Percentiles rank a stretch among this genome's conserved stretches.
Conservation (phyloP, 345 rosid species). For the Excoecaria agallocha region DNA sequence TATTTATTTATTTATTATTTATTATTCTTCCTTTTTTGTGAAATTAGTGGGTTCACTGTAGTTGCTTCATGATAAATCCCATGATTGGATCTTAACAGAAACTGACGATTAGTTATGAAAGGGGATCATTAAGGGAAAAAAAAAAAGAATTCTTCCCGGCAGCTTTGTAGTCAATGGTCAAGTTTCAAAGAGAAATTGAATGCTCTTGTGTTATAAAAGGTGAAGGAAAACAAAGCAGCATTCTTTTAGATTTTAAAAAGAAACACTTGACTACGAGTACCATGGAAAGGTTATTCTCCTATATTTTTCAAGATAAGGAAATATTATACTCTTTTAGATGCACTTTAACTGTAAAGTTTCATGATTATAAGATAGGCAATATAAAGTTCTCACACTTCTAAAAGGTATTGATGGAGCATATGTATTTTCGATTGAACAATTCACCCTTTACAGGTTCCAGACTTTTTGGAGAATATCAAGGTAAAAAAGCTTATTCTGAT, state of each 20-base stretch:
- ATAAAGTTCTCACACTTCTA: not conserved
- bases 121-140: not conserved
- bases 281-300: too few relatives aligned
- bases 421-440: not conserved
- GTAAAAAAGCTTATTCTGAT: constrained; percentile 60
- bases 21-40: not conserved
- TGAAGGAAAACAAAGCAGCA: not conserved
- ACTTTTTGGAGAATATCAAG: constrained; percentile 58
- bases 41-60: not conserved
- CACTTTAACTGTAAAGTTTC: not conserved
- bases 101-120: not conserved
- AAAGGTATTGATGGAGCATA: not conserved
- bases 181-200: not conserved
- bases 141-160: not conserved
- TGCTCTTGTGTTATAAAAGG: not conserved
- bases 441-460: constrained; percentile 47
- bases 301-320: too few relatives aligned
- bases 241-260: too few relatives aligned
- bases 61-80: not conserved
- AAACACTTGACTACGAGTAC: too few relatives aligned
- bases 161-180: constrained; percentile 12
- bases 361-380: not conserved
- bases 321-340: not conserved
- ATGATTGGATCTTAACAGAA: constrained; percentile 35
- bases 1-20: too few relatives aligned